Base-by-base conservation (phyloP, 2,329 filamentous ascomycete genomes). In the Ascochyta fabae region DNA sequence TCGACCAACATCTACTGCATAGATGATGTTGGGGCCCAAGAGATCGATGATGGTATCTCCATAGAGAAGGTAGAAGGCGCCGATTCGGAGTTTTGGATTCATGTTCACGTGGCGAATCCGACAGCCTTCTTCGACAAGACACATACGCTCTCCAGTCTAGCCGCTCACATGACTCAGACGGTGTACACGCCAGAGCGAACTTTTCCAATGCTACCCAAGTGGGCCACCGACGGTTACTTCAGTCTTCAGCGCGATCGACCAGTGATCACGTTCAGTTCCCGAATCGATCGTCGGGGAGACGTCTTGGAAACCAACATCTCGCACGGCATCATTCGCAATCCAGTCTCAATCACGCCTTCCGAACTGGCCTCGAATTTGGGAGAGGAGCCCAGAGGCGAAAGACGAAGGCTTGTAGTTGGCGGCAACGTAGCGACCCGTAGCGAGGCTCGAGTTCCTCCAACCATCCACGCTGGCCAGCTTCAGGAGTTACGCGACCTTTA, bases 11-110 rank as follows among this genome's bases (percentile, higher is more conserved):
- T 90, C 1, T 93, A 87, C 69, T 92, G 89, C 62, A 90, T 96
- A 56, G 91, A 96, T 67, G 81, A 84, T 26, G 79, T 81, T 19
- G 77, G 75, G 33, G 89, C 91, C 0, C 78, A 83, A 26, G 86
- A 94, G 64, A 89, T 95, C 54, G 91, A 96, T 63, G 91, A 96
- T 69, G 91, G 88, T 1, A 76, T 96, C 8, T 94, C 90, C 0
- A 68, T 95, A 7, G 87, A 92, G 68, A 72, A 75, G 41, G 83
- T 87, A 1, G 75, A 79, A 4, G 77, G 73, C 16, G 74, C 74
- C 58, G 80, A 19, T 70, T 80, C 46, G 23, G 68, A 89, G 61
- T 86, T 84, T 66, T 95, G 91, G 91, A 79, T 94, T 27, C 90
- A 92, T 67, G 76, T 92, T 29, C 91, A 95, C 71, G 83, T 90